Evolutionary conservation across 2,329 filamentous ascomycete genomes (phyloP).

Genomic region (Fusarium sp.): DNA sequence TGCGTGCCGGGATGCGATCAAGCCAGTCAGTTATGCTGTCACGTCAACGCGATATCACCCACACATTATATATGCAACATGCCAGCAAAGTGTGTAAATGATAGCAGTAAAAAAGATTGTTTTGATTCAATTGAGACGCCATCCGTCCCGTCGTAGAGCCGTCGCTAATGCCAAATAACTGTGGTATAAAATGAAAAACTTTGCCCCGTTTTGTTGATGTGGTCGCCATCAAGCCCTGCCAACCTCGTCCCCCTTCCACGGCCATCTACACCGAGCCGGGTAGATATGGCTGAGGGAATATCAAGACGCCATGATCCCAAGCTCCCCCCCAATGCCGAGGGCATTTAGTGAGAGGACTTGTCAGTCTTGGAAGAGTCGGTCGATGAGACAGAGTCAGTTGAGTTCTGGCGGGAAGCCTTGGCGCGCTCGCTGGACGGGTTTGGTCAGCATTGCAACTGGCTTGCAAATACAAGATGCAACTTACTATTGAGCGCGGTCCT

Average conservation of each 20-base stretch:
- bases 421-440: constrained; percentile 49
- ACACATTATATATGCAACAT: not conserved
- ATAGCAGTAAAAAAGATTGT: constrained; percentile 12
- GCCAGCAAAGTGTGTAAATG: not conserved
- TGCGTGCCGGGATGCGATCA: not conserved
- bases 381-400: constrained; percentile 49
- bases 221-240: constrained; percentile 2
- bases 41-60: not conserved
- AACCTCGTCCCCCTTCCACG: constrained; percentile 1
- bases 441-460: constrained; percentile 16
- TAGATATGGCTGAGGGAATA: constrained; percentile 2
- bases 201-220: constrained; percentile 20
- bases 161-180: constrained; percentile 41
- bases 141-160: constrained; percentile 28
- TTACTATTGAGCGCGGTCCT: constrained; percentile 57
- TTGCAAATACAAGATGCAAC: constrained; percentile 26
- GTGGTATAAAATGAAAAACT: constrained; percentile 34
- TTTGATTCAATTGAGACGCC: constrained; percentile 38
- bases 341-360: constrained; percentile 37
- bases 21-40: not conserved
- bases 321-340: not conserved
- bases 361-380: constrained; percentile 43
- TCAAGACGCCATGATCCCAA: constrained; percentile 12
- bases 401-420: constrained; percentile 51
- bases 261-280: not conserved